These are phyloP conservation scores for Datura wrightii DNA, from an alignment of 257 asterid species.

Conservation along the genomic window DNA sequence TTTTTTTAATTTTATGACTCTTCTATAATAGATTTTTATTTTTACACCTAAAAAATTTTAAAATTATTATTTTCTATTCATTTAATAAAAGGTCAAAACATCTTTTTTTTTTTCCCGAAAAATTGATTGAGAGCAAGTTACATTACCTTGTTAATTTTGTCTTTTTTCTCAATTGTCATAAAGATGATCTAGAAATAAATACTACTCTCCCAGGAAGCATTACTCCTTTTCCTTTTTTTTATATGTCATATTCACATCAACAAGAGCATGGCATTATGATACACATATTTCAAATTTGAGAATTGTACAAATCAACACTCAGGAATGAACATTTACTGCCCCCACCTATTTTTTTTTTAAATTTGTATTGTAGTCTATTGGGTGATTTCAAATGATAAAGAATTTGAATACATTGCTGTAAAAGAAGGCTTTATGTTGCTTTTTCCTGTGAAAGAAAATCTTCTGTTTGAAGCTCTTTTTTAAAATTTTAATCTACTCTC, in stretches of 20 bases:
- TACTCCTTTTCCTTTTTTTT: neutral
- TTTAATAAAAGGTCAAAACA: too few relatives aligned
- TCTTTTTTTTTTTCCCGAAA: too few relatives aligned
- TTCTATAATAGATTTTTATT: too few relatives aligned
- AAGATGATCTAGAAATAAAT: neutral
- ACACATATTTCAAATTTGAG: neutral
- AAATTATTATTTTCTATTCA: too few relatives aligned
- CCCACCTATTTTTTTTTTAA: neutral
- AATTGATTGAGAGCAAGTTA: neutral
- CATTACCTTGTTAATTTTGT: slow-evolving; percentile 37
- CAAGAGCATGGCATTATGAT: neutral
- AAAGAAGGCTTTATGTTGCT: neutral
- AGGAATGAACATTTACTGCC: neutral
- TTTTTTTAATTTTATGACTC: too few relatives aligned
- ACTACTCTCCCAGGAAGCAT: neutral
- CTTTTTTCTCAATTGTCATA: neutral
- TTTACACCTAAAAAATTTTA: too few relatives aligned
- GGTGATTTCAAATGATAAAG: neutral
- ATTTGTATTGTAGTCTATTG: neutral
- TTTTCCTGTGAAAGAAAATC: slow-evolving; percentile 16
- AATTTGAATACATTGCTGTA: neutral
- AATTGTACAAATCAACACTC: neutral
- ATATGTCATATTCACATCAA: neutral
- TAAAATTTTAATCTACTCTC: neutral
- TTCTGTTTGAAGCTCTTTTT: neutral